Conservation (phyloP, 2,329 filamentous ascomycete species). For the Pseudopithomyces maydicus region DNA sequence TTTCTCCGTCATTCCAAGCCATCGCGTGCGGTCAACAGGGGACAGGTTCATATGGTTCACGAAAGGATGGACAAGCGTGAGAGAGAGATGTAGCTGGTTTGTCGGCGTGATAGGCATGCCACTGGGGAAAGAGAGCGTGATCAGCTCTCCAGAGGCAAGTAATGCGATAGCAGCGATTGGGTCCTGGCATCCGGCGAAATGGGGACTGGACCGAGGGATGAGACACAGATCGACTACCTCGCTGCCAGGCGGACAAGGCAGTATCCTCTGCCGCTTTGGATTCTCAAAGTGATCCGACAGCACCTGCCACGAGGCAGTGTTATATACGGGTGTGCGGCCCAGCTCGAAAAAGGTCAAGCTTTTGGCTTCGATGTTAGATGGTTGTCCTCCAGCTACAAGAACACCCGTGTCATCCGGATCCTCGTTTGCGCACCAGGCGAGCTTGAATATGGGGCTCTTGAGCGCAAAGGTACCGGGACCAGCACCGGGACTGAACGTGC, state of each 20-base stretch:
- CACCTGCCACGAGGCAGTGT: slow-evolving; percentile 87
- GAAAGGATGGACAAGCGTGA: slow-evolving; percentile 90
- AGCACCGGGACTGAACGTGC: slow-evolving; percentile 48
- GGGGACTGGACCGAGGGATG: slow-evolving; percentile 80
- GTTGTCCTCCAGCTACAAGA: slow-evolving; percentile 80
- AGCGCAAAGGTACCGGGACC: slow-evolving; percentile 59
- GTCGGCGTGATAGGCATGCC: slow-evolving; percentile 90
- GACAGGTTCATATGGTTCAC: slow-evolving; percentile 75
- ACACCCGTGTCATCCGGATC: slow-evolving; percentile 94
- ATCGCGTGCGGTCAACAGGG: slow-evolving; percentile 75
- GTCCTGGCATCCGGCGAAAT: slow-evolving; percentile 87
- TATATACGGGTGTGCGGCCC: slow-evolving; percentile 85
- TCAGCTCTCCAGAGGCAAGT: slow-evolving; percentile 83
- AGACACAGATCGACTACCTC: slow-evolving; percentile 81
- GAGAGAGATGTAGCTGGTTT: slow-evolving; percentile 86
- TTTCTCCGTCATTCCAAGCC: slow-evolving; percentile 89
- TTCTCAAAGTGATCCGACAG: slow-evolving; percentile 78
- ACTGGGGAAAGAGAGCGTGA: slow-evolving; percentile 89
- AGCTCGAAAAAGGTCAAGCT: slow-evolving; percentile 89
- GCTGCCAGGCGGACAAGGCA: slow-evolving; percentile 78
- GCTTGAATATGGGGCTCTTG: slow-evolving; percentile 75
- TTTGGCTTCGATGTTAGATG: slow-evolving; percentile 69
- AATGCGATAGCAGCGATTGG: slow-evolving; percentile 83
- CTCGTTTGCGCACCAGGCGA: slow-evolving; percentile 92
- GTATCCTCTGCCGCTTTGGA: slow-evolving; percentile 70